Evolutionary conservation across 768 basidiomycete species (phyloP).

Genomic region (Tulasnella sp.): DNA sequence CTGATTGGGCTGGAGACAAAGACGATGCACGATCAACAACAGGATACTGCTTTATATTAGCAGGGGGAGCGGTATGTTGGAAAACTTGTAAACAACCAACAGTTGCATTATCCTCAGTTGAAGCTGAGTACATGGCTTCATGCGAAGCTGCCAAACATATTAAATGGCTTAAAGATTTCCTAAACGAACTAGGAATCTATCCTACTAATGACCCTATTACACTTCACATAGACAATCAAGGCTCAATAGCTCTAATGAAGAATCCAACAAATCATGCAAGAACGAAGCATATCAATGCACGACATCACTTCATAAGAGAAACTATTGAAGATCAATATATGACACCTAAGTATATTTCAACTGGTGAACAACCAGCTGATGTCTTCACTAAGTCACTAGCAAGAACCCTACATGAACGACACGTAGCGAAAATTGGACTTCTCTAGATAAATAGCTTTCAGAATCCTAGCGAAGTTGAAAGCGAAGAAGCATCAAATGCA

Average conservation of each 20-base stretch:
- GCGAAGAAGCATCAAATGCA: too few relatives aligned
- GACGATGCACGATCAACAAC: slow-evolving; percentile 8
- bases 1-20: neutral
- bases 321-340: neutral
- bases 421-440: too few relatives aligned
- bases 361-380: neutral
- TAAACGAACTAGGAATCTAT: neutral
- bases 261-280: neutral
- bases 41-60: slow-evolving; percentile 11
- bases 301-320: neutral
- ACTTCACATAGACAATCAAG: neutral
- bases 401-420: too few relatives aligned
- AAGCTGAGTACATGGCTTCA: slow-evolving; percentile 17
- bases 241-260: neutral
- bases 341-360: neutral
- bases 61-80: slow-evolving; percentile 12
- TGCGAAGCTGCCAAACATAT: slow-evolving; percentile 9
- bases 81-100: slow-evolving; percentile 9
- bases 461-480: too few relatives aligned
- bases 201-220: neutral
- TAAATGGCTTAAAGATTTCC: neutral
- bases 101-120: slow-evolving; percentile 7
- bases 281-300: neutral
- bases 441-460: too few relatives aligned
- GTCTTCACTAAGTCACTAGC: neutral